Evolutionary conservation across 164 flowering plant species (phyloP), one percentile per base, ranked within the genome.

Genomic region (Euptelea pleiosperma): DNA sequence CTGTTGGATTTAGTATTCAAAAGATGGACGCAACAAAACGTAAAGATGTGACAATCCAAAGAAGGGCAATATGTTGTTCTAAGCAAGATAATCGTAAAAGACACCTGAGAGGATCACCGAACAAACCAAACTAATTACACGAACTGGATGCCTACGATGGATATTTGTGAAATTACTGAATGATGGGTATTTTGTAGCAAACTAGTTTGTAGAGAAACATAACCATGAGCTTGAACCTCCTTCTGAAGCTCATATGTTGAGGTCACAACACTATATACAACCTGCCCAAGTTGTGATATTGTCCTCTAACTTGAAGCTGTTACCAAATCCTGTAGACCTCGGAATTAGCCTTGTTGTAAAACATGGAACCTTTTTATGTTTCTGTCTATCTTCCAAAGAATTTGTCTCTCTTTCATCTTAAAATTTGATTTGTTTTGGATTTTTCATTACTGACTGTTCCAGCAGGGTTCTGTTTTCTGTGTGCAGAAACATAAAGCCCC

Each of bases 161-260:
- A 56, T 56, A 34, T 5, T n/a, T 12, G 26, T 56, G 15, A 42
- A 11, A 11, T 22, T 28, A 22, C 7, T 30, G 6, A 35, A n/a
- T 9, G 41, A 26, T 40, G 60, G 49, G 10, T 39, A 41, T 14
- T 41, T 22, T 41, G 4, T 21, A 14, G 10, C 39, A 6, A 7
- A 31, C 5, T 30, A 42, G 2, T 56, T 56, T 28, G 24, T 22
- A 14, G 22, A 16, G 16, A 19, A 28, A 35, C 60, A 56, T 29
- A 56, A 56, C 26, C 60, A 56, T 56, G 19, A 24, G 15, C 34
- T 56, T 40, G 60, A n/a, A 39, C 22, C 25, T 56, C 46, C 47
- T 12, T 8, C 21, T 19, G 21, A 56, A 30, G 47, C 25, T 41
- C 45, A 56, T 43, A 10, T 56, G 47, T 42, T 56, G 40, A 42